Evolutionary conservation across 768 basidiomycete genomes (phyloP).

Genomic region (Lepiota brunneoincarnata): DNA sequence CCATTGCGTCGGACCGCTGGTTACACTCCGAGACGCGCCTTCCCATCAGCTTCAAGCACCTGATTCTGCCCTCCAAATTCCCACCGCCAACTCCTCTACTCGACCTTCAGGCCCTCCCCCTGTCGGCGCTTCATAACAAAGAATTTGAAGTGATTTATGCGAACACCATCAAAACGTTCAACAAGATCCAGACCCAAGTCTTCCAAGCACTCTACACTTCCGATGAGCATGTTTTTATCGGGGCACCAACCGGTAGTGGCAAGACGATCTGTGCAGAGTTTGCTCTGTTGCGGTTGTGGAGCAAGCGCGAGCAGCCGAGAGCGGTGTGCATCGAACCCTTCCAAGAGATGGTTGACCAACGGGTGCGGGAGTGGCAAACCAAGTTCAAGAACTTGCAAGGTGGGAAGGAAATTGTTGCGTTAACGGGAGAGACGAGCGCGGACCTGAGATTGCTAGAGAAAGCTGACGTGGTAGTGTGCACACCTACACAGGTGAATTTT

Average conservation of each 20-base stretch:
- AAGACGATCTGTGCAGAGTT: slow-evolving; percentile 99
- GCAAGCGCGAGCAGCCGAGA: slow-evolving; percentile 73
- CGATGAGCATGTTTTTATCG: slow-evolving; percentile 96
- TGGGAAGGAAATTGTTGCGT: slow-evolving; percentile 89
- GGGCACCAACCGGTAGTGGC: slow-evolving; percentile 94
- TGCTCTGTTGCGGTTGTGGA: slow-evolving; percentile 93
- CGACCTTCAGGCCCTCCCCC: slow-evolving; percentile 86
- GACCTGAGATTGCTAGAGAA: slow-evolving; percentile 89
- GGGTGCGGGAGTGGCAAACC: slow-evolving; percentile 83
- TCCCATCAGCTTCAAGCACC: slow-evolving; percentile 96
- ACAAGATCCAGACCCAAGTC: slow-evolving; percentile 99
- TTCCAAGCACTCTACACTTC: slow-evolving; percentile 97
- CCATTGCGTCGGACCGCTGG: slow-evolving; percentile 94
- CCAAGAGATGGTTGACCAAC: slow-evolving; percentile 94
- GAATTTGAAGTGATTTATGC: slow-evolving; percentile 89
- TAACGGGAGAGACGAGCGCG: slow-evolving; percentile 93
- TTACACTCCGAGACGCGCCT: slow-evolving; percentile 91
- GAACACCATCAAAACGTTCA: slow-evolving; percentile 79
- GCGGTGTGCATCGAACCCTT: slow-evolving; percentile 97
- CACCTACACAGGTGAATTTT: slow-evolving; percentile 75
- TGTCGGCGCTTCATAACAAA: slow-evolving; percentile 90
- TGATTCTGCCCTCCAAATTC: slow-evolving; percentile 97
- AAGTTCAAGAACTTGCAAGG: slow-evolving; percentile 85
- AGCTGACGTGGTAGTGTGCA: slow-evolving; percentile 92
- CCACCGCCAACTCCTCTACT: slow-evolving; percentile 90